Evolutionary conservation across 768 basidiomycete genomes (phyloP), one percentile per base, ranked within the genome.

Genomic region (Coprinopsis strossmayeri): DNA sequence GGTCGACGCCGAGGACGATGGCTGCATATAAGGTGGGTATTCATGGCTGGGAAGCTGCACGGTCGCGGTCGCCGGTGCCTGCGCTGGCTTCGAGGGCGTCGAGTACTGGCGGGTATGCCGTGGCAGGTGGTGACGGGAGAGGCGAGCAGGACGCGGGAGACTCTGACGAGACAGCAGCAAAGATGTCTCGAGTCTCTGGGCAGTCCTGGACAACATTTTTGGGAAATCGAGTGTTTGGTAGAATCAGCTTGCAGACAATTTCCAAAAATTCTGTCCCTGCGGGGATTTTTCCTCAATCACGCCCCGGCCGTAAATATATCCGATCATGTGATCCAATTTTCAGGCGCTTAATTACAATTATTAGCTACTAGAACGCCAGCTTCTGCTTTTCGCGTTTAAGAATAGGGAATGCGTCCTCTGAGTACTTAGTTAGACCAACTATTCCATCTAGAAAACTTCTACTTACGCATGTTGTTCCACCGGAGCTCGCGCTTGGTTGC

Each of bases 71-170:
- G 78, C 81, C 17, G 80, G 77, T 1, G 82, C 79, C 59, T 71
- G 71, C 42, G 61, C 64, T 51, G 57, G 70, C 68, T 76, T 78
- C 45, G 84, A 72, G 12, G 83, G 81, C 0, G 84, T 73, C 15
- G 85, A 84, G 63, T 83, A 86, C 38, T 83, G 72, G 55, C 84
- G 79, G 34, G 81, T 78, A 41, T 82, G 81, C 38, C 83, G 77
- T 21, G 81, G 81, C 49, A 85, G 78, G 55, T 70, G 58, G 61
- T 85, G 82, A 27, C 83, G 72, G 83, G 85, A 83, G 63, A 81
- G 84, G 41, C 84, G 79, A 34, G 81, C 79, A 45, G 84, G 82
- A 42, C 84, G 77, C 20, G 81, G 82, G 49, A 87, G 79, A 55
- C 70, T 59, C 62, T 85, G 82, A 23, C 84, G 73, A 60, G 84